phyloP scores from a whole-genome alignment of 352 stramenopile genomes.

The Pythium monospermum region DNA sequence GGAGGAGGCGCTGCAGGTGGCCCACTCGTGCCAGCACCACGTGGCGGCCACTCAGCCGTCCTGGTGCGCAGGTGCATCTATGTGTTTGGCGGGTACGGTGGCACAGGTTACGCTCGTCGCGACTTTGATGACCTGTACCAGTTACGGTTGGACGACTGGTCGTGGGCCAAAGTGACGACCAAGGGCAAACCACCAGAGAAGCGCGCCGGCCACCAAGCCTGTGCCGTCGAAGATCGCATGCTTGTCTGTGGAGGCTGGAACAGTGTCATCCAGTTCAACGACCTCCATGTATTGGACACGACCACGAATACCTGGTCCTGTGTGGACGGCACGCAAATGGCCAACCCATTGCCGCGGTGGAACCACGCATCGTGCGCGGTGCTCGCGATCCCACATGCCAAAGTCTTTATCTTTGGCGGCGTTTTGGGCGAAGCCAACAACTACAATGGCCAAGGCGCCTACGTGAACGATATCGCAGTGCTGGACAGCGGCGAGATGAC shows the following conservation, averaged over 20 bases:
- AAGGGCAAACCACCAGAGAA: constrained; percentile 88
- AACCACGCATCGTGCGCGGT: constrained; percentile 92
- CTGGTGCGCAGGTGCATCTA: constrained; percentile 82
- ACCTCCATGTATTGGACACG: constrained; percentile 93
- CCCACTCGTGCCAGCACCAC: constrained; percentile 44
- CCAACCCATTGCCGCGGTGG: constrained; percentile 85
- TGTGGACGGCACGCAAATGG: constrained; percentile 73
- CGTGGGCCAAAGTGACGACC: constrained; percentile 74
- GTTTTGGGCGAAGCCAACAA: constrained; percentile 89
- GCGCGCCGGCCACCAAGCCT: constrained; percentile 90
- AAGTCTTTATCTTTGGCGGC: constrained; percentile 96
- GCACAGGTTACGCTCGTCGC: constrained; percentile 83
- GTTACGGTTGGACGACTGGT: constrained; percentile 87
- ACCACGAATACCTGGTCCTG: constrained; percentile 79
- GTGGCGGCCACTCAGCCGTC: constrained; percentile 88
- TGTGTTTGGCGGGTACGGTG: constrained; percentile 95
- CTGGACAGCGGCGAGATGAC: constrained; percentile 91
- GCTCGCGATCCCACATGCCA: constrained; percentile 93
- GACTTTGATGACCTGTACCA: constrained; percentile 94
- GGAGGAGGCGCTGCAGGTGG: not conserved
- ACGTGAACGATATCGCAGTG: constrained; percentile 88
- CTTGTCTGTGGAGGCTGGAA: constrained; percentile 96
- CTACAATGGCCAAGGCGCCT: constrained; percentile 79
- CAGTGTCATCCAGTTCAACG: constrained; percentile 92
- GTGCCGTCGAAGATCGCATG: constrained; percentile 87